phyloP scores from a whole-genome alignment of 768 basidiomycete genomes.

The Calocybe gangraenosa region DNA sequence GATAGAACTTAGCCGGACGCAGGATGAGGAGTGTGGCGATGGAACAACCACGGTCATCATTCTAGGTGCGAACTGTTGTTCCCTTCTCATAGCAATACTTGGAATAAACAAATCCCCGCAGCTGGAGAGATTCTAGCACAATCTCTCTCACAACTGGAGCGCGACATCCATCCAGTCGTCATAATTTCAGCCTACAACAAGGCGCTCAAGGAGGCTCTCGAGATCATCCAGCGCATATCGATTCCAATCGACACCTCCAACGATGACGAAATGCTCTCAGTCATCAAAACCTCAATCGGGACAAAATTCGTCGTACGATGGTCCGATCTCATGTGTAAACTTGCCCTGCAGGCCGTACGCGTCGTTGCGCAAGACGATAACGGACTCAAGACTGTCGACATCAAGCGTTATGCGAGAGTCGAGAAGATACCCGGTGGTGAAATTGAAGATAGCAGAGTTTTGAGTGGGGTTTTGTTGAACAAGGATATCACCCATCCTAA shows the following conservation, averaged over 20 bases:
- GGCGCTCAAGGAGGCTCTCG: constrained; percentile 87
- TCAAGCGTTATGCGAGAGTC: constrained; percentile 96
- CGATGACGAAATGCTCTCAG: constrained; percentile 88
- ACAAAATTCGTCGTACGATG: constrained; percentile 97
- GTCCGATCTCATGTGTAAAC: constrained; percentile 95
- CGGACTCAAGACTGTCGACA: constrained; percentile 86
- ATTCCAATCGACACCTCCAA: constrained; percentile 83
- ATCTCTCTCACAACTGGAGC: constrained; percentile 87
- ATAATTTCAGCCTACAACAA: constrained; percentile 99
- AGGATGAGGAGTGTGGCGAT: constrained; percentile 98
- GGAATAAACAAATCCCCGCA: constrained; percentile 6
- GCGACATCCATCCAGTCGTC: constrained; percentile 97
- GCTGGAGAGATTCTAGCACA: constrained; percentile 98
- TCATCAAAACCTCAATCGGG: constrained; percentile 98
- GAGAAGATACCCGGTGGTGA: constrained; percentile 98
- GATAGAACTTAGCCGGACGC: constrained; percentile 97
- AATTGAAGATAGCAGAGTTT: constrained; percentile 86
- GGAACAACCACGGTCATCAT: constrained; percentile 99
- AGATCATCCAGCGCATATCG: constrained; percentile 84
- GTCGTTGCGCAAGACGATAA: constrained; percentile 78
- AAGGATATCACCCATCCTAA: constrained; percentile 98
- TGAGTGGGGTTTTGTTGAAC: constrained; percentile 94
- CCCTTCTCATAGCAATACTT: neutral
- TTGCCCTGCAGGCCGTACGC: constrained; percentile 89
- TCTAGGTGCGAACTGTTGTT: constrained; percentile 54